Conservation (phyloP, 306 rosid species). For the Malus sieversii region DNA sequence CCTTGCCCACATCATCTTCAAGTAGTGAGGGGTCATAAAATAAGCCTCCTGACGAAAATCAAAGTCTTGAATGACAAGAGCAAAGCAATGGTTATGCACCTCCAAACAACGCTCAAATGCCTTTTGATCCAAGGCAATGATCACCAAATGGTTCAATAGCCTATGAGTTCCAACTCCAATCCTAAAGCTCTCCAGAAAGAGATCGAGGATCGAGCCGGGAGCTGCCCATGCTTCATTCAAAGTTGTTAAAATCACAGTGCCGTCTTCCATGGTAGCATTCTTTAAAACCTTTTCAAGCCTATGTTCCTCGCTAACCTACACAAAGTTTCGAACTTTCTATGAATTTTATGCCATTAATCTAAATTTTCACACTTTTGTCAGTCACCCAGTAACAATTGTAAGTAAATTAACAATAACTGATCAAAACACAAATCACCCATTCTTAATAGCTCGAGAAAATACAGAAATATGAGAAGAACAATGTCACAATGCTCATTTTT, state of each 20-base stretch:
- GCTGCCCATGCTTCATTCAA: constrained; percentile 96
- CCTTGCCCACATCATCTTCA: constrained; percentile 96
- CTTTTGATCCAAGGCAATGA: constrained; percentile 66
- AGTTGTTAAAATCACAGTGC: constrained; percentile 81
- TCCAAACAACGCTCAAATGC: constrained; percentile 74
- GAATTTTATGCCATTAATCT: not conserved
- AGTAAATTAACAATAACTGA: not conserved
- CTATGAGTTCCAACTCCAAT: constrained; percentile 55
- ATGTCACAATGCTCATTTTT: no score
- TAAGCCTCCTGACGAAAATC: constrained; percentile 74
- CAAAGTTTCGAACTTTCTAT: not conserved
- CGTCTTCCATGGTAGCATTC: constrained; percentile 68
- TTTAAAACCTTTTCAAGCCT: constrained; percentile 53
- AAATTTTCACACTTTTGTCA: not conserved
- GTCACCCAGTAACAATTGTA: not conserved
- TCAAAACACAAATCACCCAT: not conserved
- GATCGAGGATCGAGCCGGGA: constrained; percentile 70
- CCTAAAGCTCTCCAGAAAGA: constrained; percentile 88
- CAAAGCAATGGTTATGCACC: constrained; percentile 64
- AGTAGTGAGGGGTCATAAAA: constrained; percentile 79
- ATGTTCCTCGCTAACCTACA: constrained; percentile 42
- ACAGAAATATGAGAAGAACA: not conserved
- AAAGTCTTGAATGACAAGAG: constrained; percentile 56
- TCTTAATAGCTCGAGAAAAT: not conserved
- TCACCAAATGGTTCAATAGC: constrained; percentile 78